Evolutionary conservation across 176 grass and related monocot genomes (phyloP), one percentile per base, ranked within the genome.

Genomic region (Carex pumila): DNA sequence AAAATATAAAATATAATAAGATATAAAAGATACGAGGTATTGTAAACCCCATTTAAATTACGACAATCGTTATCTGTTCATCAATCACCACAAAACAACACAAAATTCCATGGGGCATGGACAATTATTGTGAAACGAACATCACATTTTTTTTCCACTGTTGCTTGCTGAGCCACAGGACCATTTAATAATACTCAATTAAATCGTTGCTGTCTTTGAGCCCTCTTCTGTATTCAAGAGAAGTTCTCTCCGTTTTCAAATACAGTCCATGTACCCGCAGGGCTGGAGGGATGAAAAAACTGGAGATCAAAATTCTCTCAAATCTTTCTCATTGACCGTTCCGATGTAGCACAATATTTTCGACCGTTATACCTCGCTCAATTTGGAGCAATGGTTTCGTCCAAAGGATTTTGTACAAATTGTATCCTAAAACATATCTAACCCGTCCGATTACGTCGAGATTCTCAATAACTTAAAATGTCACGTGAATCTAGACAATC

Each of bases 281-380:
- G 10, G 9, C 61, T 65, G 15, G 19, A 83, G 13, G 22, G 73
- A 17, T 67, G 1, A 19, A 17, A 0, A 5, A 54, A 85, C 32
- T 58, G 50, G 65, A 85, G 54, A 58, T n/a, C 50, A 70, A 7
- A 8, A 60, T 25, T 6, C 5, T 39, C 37, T 39, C 5, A 39
- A 39, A 39, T 39, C 37, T 39, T 5, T 39, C 5, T 39, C 37
- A 6, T 39, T 39, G 37, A 39, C 37, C 37, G 37, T 39, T 39
- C 37, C 37, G 37, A 70, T 15, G 22, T 6, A 19, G 14, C 60
- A n/a, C 7, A 22, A 34, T 30, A 45, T 75, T 83, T 58, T 30
- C 87, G 92, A 85, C 85, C 89, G 89, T 92, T 94, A 69, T 22
- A 32, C 79, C 15, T 79, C 57, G 55, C 61, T 34, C 57, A 84